Conservation (phyloP, 2,329 filamentous ascomycete species). For the Ophiosphaerella narmari region DNA sequence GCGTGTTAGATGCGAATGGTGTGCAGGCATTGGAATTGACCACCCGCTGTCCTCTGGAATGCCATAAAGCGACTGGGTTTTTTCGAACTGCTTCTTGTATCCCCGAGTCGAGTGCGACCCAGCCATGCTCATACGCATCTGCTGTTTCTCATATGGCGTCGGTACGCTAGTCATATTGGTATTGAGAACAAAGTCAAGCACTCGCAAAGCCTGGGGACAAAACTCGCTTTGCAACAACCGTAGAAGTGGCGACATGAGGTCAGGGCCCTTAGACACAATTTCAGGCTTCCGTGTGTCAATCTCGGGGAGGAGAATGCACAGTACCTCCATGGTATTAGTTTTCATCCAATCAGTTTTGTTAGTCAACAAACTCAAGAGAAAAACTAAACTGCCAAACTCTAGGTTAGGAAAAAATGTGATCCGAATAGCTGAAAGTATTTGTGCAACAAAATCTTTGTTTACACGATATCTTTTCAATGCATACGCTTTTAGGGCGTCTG, state of each 20-base stretch:
- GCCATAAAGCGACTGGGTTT: slow-evolving; percentile 91
- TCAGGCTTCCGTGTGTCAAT: slow-evolving; percentile 93
- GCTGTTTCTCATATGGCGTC: slow-evolving; percentile 85
- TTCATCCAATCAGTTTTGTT: slow-evolving; percentile 91
- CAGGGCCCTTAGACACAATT: slow-evolving; percentile 87
- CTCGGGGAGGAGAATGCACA: slow-evolving; percentile 82
- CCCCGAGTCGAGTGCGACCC: slow-evolving; percentile 77
- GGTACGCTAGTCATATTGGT: slow-evolving; percentile 86
- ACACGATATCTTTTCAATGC: slow-evolving; percentile 68
- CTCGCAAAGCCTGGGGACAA: slow-evolving; percentile 87
- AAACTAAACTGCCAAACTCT: slow-evolving; percentile 84
- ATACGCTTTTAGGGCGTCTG: slow-evolving; percentile 71
- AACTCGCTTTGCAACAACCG: slow-evolving; percentile 90
- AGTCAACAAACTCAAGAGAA: slow-evolving; percentile 87
- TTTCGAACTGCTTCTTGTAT: slow-evolving; percentile 91
- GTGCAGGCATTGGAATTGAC: slow-evolving; percentile 91
- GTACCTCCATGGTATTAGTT: slow-evolving; percentile 86
- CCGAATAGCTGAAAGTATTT: slow-evolving; percentile 74
- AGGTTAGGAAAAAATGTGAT: slow-evolving; percentile 79
- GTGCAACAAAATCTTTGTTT: slow-evolving; percentile 75
- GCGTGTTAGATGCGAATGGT: slow-evolving; percentile 83
- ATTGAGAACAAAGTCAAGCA: slow-evolving; percentile 93
- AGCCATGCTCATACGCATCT: slow-evolving; percentile 98
- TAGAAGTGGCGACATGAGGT: slow-evolving; percentile 90
- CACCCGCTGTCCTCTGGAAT: slow-evolving; percentile 95